Conservation (phyloP, 2,329 filamentous ascomycete species). For the Cordyceps fumosorosea region DNA sequence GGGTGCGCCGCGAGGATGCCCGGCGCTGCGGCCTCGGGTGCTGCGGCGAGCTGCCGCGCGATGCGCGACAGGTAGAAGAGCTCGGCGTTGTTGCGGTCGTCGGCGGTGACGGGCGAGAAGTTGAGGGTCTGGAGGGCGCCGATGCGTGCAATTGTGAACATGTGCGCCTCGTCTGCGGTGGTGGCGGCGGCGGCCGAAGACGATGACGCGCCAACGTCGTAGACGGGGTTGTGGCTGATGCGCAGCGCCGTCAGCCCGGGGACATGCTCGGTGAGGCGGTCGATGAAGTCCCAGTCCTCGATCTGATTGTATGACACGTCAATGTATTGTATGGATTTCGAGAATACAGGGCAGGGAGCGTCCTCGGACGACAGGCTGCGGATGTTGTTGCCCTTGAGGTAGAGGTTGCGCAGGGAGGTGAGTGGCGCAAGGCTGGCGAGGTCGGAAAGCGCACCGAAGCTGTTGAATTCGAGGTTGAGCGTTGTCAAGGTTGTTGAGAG, state of each 20-base stretch:
- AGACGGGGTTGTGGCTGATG: conserved; percentile 81
- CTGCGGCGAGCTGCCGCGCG: conserved; percentile 62
- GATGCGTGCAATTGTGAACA: conserved; percentile 77
- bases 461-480: conserved; percentile 67
- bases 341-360: conserved; percentile 39
- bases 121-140: conserved; percentile 63
- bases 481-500: conserved; percentile 51
- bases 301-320: conserved; percentile 70
- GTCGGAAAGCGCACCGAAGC: conserved; percentile 53
- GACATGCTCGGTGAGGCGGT: conserved; percentile 59
- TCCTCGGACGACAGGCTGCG: conserved; percentile 28
- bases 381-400: conserved; percentile 75
- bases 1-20: conserved; percentile 59
- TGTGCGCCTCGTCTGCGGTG: conserved; percentile 73
- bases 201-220: conserved; percentile 42
- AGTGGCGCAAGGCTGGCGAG: conserved; percentile 48
- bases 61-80: conserved; percentile 89
- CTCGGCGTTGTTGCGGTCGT: conserved; percentile 81
- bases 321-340: conserved; percentile 52
- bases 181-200: conserved; percentile 35
- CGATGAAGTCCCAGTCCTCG: conserved; percentile 65
- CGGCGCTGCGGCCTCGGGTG: conserved; percentile 45
- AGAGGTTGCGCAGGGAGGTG: conserved; percentile 47
- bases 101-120: conserved; percentile 61
- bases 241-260: conserved; percentile 70